These are phyloP conservation scores for Tubosaeta brunneosetosa DNA, from an alignment of 768 basidiomycete species.

Conservation along the genomic window DNA sequence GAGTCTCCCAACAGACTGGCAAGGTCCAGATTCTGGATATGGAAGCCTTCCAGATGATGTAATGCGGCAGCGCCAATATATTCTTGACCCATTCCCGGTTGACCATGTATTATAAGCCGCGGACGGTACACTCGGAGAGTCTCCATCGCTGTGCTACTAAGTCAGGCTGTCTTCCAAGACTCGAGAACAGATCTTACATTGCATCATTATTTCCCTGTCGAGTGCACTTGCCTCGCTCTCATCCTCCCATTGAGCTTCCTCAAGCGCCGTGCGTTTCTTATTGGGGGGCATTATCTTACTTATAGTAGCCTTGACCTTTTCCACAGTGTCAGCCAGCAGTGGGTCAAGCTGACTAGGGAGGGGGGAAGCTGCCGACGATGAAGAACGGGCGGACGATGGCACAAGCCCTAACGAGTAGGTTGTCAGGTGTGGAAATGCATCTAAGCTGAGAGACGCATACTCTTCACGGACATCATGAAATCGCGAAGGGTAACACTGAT, in stretches of 20 bases:
- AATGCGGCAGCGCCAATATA: constrained; percentile 88
- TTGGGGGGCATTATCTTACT: constrained; percentile 69
- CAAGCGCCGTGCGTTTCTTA: constrained; percentile 79
- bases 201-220: constrained; percentile 82
- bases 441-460: constrained; percentile 40
- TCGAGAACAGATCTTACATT: constrained; percentile 48
- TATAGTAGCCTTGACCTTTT: constrained; percentile 69
- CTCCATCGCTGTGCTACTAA: constrained; percentile 67
- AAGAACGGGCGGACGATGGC: constrained; percentile 90
- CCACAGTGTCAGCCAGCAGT: constrained; percentile 62
- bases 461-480: constrained; percentile 96
- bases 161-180: constrained; percentile 5
- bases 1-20: constrained; percentile 87
- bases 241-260: constrained; percentile 95
- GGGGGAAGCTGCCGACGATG: constrained; percentile 78
- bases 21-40: constrained; percentile 90
- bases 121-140: constrained; percentile 88
- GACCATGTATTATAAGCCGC: constrained; percentile 77
- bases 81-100: constrained; percentile 83
- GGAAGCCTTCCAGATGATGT: constrained; percentile 93
- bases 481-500: constrained; percentile 83
- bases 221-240: constrained; percentile 75
- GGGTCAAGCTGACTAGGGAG: constrained; percentile 83
- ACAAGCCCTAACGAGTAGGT: constrained; percentile 62
- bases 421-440: constrained; percentile 3